Evolutionary conservation across 148 eudicot species (phyloP), one percentile per base, ranked within the genome.

Genomic region (Camellia sinensis): DNA sequence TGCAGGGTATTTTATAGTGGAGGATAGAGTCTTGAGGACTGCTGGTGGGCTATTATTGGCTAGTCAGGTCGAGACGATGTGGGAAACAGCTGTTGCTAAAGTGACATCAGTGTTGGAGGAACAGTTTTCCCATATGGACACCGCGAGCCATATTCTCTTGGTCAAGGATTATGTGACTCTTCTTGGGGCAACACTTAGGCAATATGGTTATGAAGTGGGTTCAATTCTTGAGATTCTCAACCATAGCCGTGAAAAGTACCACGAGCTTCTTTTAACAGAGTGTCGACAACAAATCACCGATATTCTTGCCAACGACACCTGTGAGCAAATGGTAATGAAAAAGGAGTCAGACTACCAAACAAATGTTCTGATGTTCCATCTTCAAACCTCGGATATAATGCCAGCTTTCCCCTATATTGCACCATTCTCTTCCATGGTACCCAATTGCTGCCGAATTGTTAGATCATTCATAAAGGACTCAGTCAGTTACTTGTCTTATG

Each of bases 361-460:
- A 75, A 90, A 89, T 75, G 97, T 95, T 18, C 83, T 96, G 41
- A 53, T 88, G 66, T 92, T 91, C 81, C 96, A 96, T 80, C 90
- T 96, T 46, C 99, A 96, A 67, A 89, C 82, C 59, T 85, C 99
- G 6, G 97, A 95, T 76, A 90, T 93, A 75, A 91, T 91, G 97
- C 99, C 99, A 57, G 97, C 97, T 68, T 95, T 93, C 64, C 97
- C 99, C 7, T 95, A 89, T 82, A 92, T 91, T 83, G 97, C 99
- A 40, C 95, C 98, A 2, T 96, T 96, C 86, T 96, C 97, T 62
- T 84, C 89, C 71, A 92, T 92, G 97, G 97, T 96, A 14, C 99
- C 98, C 43, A 94, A 93, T 70, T 84, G 87, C 79, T 96, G 98
- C 77, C 93, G 91, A 21, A 86, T 93, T 80, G 89, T 93, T 79